These are phyloP conservation scores for Cyanodermella asteris DNA, from an alignment of 2,329 filamentous ascomycete genomes.

Conservation along the genomic window DNA sequence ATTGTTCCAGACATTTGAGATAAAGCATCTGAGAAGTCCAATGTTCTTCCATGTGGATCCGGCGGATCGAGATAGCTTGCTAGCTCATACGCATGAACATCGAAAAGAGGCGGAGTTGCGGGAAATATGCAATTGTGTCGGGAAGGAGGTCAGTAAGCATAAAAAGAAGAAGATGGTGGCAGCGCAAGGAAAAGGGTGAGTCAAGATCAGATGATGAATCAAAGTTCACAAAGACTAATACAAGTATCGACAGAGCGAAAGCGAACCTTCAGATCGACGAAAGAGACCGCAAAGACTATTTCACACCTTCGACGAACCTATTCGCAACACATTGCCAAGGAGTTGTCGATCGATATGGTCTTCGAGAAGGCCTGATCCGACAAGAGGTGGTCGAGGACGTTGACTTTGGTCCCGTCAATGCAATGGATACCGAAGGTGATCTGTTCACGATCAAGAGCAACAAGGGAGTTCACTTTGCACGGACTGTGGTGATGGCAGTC, in stretches of 20 bases:
- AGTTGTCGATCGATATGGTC: conserved; percentile 34
- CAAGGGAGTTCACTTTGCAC: conserved; percentile 31
- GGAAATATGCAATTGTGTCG: conserved; percentile 53
- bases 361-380: conserved; percentile 34
- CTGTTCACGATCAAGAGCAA: conserved; percentile 44
- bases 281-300: conserved; percentile 47
- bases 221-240: conserved; percentile 8
- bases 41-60: conserved; percentile 74
- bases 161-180: conserved; percentile 41
- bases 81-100: conserved; percentile 44
- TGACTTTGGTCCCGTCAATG: conserved; percentile 18
- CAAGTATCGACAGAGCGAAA: conserved; percentile 23
- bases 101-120: conserved; percentile 40
- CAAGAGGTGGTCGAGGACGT: conserved; percentile 40
- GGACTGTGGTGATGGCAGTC: conserved; percentile 45
- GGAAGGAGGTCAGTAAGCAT: conserved; percentile 63
- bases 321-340: conserved; percentile 41
- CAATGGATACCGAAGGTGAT: conserved; percentile 17
- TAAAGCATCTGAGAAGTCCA: conserved; percentile 50
- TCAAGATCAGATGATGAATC: conserved; percentile 7
- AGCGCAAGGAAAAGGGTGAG: conserved; percentile 22
- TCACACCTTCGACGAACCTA: conserved; percentile 37
- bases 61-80: conserved; percentile 47
- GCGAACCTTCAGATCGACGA: conserved; percentile 35
- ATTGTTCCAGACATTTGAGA: conserved; percentile 46